phyloP scores from a whole-genome alignment of 768 basidiomycete genomes.

The Sporobolomyces phaffii region DNA sequence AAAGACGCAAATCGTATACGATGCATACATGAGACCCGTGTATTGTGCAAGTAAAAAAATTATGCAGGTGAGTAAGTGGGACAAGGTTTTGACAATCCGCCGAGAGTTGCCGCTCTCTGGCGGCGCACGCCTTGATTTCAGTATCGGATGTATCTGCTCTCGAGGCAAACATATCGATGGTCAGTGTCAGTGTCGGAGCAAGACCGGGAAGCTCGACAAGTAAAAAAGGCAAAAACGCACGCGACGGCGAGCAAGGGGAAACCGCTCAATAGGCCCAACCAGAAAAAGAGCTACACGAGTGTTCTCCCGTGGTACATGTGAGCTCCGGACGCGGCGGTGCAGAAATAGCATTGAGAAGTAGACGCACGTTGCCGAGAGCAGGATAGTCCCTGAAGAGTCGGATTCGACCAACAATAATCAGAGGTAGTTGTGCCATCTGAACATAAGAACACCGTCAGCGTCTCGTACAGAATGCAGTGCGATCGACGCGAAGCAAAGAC shows the following conservation, averaged over 20 bases:
- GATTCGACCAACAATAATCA: constrained; percentile 73
- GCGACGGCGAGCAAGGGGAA: constrained; percentile 88
- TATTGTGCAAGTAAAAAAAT: no score
- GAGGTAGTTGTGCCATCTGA: constrained; percentile 81
- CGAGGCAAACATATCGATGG: neutral
- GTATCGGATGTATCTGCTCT: constrained; percentile 1
- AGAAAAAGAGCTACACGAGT: constrained; percentile 70
- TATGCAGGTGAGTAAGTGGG: no score
- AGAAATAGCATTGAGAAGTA: neutral
- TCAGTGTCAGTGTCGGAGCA: neutral
- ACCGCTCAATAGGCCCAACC: constrained; percentile 76
- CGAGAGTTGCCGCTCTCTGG: no score
- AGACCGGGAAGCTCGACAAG: neutral
- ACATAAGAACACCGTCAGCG: neutral
- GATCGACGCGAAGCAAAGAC: no score
- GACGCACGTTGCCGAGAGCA: constrained; percentile 53
- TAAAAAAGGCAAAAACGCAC: constrained; percentile 40
- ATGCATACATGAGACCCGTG: no score
- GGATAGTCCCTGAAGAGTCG: constrained; percentile 74
- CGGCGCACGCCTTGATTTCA: neutral
- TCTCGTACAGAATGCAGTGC: no score
- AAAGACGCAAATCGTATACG: no score
- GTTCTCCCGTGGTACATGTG: no score
- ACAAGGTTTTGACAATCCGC: no score
- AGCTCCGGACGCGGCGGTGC: neutral